Conservation (phyloP, 2,329 filamentous ascomycete genomes). For the Penicillium sp. region DNA sequence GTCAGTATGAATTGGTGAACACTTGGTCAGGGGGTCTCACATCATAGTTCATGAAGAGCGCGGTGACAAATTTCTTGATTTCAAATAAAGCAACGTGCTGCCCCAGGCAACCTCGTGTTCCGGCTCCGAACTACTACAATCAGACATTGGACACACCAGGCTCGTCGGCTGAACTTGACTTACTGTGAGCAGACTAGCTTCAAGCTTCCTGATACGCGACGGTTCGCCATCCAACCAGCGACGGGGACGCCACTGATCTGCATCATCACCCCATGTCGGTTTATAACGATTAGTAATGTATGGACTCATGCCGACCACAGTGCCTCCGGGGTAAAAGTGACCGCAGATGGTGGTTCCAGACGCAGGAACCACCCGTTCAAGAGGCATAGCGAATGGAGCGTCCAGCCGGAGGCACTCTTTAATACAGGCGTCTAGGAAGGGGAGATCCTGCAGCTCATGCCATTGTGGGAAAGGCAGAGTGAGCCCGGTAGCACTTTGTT, state of each 20-base stretch:
- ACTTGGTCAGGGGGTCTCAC: background rate
- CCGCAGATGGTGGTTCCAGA: conserved; percentile 3
- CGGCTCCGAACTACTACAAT: conserved; percentile 5
- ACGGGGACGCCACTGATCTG: conserved; percentile 5
- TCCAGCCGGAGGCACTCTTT: conserved; percentile 6
- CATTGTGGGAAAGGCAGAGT: conserved; percentile 3
- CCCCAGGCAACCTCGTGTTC: conserved; percentile 6
- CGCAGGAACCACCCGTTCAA: conserved; percentile 3
- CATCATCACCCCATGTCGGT: conserved; percentile 4
- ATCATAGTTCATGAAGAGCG: conserved; percentile 3
- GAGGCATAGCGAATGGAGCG: conserved; percentile 5
- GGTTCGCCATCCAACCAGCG: conserved; percentile 4
- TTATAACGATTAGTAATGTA: conserved; percentile 6
- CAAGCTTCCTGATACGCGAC: conserved; percentile 5
- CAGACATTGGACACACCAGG: conserved; percentile 3
- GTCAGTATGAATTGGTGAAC: background rate
- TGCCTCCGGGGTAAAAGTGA: conserved; percentile 5
- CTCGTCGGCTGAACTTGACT: background rate
- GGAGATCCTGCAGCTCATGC: conserved; percentile 5
- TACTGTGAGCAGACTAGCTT: conserved; percentile 4
- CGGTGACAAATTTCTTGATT: conserved; percentile 3
- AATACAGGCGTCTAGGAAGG: conserved; percentile 5
- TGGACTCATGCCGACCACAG: conserved; percentile 5
- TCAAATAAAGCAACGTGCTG: conserved; percentile 4
- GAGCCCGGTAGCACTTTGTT: conserved; percentile 2